Base-by-base conservation (phyloP, 2,329 filamentous ascomycete genomes). In the Knoxdaviesia proteae region DNA sequence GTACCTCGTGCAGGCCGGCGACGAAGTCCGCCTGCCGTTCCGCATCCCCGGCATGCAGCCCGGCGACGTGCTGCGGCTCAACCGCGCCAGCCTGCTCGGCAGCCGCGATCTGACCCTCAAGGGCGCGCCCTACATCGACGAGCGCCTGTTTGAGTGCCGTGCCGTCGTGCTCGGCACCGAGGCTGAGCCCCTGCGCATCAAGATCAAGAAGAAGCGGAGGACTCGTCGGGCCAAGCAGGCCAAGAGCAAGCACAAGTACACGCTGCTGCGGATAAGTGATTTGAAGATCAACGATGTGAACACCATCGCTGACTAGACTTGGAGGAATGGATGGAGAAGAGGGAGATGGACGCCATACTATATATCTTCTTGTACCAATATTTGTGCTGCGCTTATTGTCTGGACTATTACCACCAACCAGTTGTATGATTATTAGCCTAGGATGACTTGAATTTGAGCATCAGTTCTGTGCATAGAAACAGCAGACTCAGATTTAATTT, bases 51-150 rank as follows among this genome's bases (percentile, higher is more conserved):
- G 71, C 31, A 81, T 84, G 5, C 61, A 69, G 6, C 78, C 86
- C 1, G 90, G 90, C 32, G 88, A 96, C 56, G 65, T 92, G 35
- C 68, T 98, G 46, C 81, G 87, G 6, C 69, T 98, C 45, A 88
- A 94, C 62, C 79, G 86, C 44, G 90, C 86, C 30, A 79, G 75
- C 36, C 67, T 79, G 43, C 63, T 98, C 38, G 90, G 90, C 32
- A 88, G 79, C 50, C 71, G 90, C 48, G 88, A 96, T 58, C 93
- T 83, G 61, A 94, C 88, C 5, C 67, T 96, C 48, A 83, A 86
- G 58, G 83, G 82, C 5, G 63, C 70, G 5, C 76, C 81, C n/a
- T 88, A 81, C 55, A 62, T 96, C 47, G 86, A 94, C 57, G 80
- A 88, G 59, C 63, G 75, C 43, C 60, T 94, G 45, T 96, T 86